Base-by-base conservation (phyloP, 371 early-diverging fungal genomes). In the Cladochytrium tenue region DNA sequence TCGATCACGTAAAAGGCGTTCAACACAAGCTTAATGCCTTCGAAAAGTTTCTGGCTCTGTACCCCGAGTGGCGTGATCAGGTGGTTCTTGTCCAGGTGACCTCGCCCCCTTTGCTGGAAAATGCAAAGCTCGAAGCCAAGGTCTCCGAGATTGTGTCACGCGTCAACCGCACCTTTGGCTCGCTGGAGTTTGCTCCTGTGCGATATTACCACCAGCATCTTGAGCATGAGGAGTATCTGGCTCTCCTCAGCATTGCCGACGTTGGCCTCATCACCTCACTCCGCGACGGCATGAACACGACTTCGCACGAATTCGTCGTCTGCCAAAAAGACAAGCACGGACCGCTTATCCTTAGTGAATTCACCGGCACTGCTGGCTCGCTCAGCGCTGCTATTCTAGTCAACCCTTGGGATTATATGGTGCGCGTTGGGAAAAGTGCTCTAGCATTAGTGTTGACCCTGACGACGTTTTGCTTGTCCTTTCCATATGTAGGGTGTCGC, bases 261-360 rank as follows among this genome's bases (percentile, higher is more conserved):
- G 91, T 93, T 3, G 95, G 93, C 32, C 74, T 99, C 31, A 94
- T 99, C 64, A 99, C 99, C 0, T 88, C 94, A 34, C 84, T 97
- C 20, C 87, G 98, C 27, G 99, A 99, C 78, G 99, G 99, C 53
- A 99, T 99, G 99, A 99, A 99, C 78, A 92, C 99, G 7, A 96
- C 97, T 0, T 90, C 93, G 51, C 90, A 97, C 63, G 99, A 99
- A 76, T 99, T 93, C 80, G 89, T 99, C 53, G 89, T 97, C 63
- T 98, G 97, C 77, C 91, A 93, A 69, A 59, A 76, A 30, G 92
- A 93, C 55, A 92, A 91, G 55, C 83, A 89, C 64, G 95, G 94
- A 0, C 91, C 95, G 10, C 82, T 99, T 56, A 93, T 99, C 27
- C 81, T 99, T 55, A 93, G 94, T 61, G 98, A 99, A 75, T 92